A percentile compares a stretch with the other conserved stretches of the same genome.
Conservation (phyloP, 2,329 filamentous ascomycete genomes). For the Colletotrichum tropicale region DNA sequence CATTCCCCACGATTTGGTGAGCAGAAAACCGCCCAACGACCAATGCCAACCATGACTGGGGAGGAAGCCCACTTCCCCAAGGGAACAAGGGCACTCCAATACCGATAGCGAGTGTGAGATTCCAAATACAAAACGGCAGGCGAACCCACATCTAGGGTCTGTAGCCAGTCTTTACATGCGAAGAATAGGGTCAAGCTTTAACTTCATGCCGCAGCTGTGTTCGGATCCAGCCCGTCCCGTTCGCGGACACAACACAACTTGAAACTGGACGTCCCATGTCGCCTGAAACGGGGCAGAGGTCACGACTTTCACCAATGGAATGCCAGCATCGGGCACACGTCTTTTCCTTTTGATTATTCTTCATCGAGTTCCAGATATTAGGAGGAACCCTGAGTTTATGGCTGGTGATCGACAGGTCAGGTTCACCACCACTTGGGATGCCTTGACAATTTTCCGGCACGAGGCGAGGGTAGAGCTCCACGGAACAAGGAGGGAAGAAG, state of each 20-base stretch:
- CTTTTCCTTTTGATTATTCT: not conserved
- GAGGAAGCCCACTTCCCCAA: not conserved
- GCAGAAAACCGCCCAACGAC: not conserved
- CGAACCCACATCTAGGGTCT: not conserved
- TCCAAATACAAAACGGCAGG: not conserved
- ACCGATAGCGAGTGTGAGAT: not conserved
- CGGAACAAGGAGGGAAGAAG: not conserved
- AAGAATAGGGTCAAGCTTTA: conserved; percentile 11
- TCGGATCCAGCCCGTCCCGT: conserved; percentile 30
- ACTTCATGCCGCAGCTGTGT: conserved; percentile 8
- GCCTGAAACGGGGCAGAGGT: conserved; percentile 26
- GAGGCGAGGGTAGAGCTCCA: not conserved
- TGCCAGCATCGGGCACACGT: not conserved
- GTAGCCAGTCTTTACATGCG: not conserved
- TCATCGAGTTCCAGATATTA: not conserved
- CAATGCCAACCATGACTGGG: not conserved
- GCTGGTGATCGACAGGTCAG: conserved; percentile 1
- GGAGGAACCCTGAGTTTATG: conserved; percentile 6
- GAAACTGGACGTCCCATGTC: conserved; percentile 25
- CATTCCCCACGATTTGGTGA: not conserved
- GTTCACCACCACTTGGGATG: not conserved
- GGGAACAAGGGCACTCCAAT: not conserved
- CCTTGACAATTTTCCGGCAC: not conserved
- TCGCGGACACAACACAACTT: conserved; percentile 24
- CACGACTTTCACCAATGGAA: not conserved